Conservation (phyloP, 2,329 filamentous ascomycete genomes). For the Penicillium hesseltinei region DNA sequence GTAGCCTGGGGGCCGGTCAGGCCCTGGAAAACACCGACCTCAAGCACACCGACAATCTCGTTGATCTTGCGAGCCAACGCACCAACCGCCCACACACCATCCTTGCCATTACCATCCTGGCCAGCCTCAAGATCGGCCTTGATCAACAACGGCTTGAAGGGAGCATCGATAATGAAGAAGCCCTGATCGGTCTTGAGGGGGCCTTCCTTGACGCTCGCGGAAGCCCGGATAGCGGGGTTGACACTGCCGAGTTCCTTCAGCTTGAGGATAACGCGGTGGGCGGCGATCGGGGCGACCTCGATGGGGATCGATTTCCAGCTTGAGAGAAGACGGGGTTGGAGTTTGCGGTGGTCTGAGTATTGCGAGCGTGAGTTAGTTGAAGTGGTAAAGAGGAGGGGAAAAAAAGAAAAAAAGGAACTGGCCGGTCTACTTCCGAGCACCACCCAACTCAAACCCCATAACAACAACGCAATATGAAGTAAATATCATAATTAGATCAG, state of each 20-base stretch:
- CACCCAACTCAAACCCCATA: neutral
- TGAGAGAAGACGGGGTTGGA: constrained; percentile 69
- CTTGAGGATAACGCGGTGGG: constrained; percentile 70
- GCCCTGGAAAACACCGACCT: constrained; percentile 87
- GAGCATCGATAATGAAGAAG: constrained; percentile 89
- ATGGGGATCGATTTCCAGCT: constrained; percentile 86
- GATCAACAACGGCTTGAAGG: constrained; percentile 74
- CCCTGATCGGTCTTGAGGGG: constrained; percentile 82
- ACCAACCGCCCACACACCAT: constrained; percentile 77
- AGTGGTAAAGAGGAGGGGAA: neutral
- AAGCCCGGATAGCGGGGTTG: constrained; percentile 68
- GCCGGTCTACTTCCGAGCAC: neutral
- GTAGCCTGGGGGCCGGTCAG: constrained; percentile 70
- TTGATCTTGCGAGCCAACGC: constrained; percentile 72
- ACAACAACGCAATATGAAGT: neutral
- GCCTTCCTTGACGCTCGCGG: constrained; percentile 73
- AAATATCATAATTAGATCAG: neutral
- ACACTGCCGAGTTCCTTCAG: constrained; percentile 71
- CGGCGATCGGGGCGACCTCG: constrained; percentile 84
- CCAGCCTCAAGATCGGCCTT: constrained; percentile 52
- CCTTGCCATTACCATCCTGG: constrained; percentile 54
- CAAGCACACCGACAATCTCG: constrained; percentile 79
- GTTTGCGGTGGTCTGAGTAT: constrained; percentile 79
- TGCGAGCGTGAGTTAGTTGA: neutral
- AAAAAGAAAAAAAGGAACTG: neutral